Evolutionary conservation across 352 stramenopile species (phyloP).

Genomic region (Phytophthora tentaculata): DNA sequence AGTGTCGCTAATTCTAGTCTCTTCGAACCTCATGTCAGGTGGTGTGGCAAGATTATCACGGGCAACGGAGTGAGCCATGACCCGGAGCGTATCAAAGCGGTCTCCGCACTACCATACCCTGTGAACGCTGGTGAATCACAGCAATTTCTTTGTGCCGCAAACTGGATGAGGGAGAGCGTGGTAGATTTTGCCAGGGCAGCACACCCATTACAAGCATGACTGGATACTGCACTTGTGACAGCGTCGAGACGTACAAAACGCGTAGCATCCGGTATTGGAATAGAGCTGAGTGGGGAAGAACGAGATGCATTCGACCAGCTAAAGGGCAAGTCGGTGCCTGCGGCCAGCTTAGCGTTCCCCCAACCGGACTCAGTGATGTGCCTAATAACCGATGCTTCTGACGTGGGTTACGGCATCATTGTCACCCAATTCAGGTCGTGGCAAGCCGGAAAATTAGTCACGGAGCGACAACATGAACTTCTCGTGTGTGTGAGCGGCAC

Average conservation of each 20-base stretch:
- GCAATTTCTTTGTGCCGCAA: background rate
- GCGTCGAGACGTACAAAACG: too few relatives aligned
- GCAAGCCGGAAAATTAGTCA: background rate
- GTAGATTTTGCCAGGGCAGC: background rate
- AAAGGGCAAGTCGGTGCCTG: background rate
- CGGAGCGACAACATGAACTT: constrained; percentile 13
- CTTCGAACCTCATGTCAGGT: constrained; percentile 22
- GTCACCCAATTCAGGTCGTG: background rate
- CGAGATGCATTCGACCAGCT: background rate
- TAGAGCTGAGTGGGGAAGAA: background rate
- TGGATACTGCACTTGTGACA: too few relatives aligned
- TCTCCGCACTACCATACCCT: background rate
- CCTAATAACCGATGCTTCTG: constrained; percentile 4
- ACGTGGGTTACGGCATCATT: constrained; percentile 6
- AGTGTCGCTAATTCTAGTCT: constrained; percentile 29
- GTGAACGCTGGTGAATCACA: constrained; percentile 3
- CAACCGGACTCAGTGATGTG: background rate
- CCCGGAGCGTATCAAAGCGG: background rate
- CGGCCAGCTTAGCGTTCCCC: background rate
- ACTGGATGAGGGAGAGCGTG: background rate
- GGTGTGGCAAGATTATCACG: constrained; percentile 26
- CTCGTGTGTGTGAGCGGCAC: constrained; percentile 12
- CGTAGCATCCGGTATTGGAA: background rate
- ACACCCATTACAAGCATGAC: too few relatives aligned
- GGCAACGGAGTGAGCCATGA: constrained; percentile 1